A percentile compares a stretch with the other conserved stretches of the same genome.
These are phyloP conservation scores for Candida pseudoviswanathii DNA, from an alignment of 1,139 yeast species.

Conservation along the genomic window DNA sequence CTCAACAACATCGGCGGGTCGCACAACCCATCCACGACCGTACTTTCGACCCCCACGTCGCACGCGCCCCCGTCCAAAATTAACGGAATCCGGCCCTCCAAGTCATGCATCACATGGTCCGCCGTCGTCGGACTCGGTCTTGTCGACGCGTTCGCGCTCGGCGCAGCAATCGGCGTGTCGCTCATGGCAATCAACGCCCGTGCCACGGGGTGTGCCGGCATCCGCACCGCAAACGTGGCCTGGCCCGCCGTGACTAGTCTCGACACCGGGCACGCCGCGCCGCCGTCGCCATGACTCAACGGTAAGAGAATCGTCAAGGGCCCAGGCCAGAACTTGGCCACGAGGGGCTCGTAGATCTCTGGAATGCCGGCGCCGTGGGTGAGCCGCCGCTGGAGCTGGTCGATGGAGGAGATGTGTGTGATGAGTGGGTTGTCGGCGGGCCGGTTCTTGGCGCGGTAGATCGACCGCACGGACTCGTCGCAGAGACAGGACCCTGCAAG, in stretches of 20 bases:
- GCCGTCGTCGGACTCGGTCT: constrained; percentile 93
- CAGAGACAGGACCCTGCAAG: constrained; percentile 84
- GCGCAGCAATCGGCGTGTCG: constrained; percentile 93
- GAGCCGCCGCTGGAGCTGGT: constrained; percentile 64
- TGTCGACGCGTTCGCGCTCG: constrained; percentile 96
- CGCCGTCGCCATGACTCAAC: constrained; percentile 28
- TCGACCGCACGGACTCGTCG: constrained; percentile 72
- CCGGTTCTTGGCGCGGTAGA: constrained; percentile 85
- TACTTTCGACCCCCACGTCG: constrained; percentile 89
- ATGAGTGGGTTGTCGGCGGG: constrained; percentile 96
- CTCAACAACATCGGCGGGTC: constrained; percentile 84
- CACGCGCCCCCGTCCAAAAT: constrained; percentile 91
- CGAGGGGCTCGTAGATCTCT: constrained; percentile 58
- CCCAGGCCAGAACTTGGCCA: constrained; percentile 89
- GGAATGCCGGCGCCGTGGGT: constrained; percentile 60
- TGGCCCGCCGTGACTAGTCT: constrained; percentile 82
- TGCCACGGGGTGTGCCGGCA: constrained; percentile 87
- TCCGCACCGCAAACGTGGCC: constrained; percentile 85
- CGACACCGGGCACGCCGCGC: constrained; percentile 55
- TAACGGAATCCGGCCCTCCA: constrained; percentile 77
- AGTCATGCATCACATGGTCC: constrained; percentile 77
- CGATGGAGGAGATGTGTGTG: constrained; percentile 79
- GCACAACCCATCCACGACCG: constrained; percentile 88
- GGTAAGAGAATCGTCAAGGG: constrained; percentile 89
- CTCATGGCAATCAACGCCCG: constrained; percentile 86